These are phyloP conservation scores for Mycena belliarum DNA, from an alignment of 768 basidiomycete genomes.

Conservation along the genomic window DNA sequence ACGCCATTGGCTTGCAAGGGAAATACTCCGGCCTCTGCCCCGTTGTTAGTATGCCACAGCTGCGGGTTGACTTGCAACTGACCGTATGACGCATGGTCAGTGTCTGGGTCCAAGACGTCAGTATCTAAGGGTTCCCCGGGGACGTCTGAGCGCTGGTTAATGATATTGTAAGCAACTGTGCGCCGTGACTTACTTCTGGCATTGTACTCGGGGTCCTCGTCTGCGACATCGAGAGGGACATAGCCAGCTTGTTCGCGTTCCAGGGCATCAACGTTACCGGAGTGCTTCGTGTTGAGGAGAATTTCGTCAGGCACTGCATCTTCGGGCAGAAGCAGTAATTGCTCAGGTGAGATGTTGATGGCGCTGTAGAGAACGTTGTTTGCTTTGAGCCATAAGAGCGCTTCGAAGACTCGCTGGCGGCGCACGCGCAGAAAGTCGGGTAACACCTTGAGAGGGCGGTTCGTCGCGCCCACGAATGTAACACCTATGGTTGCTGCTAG, in stretches of 20 bases:
- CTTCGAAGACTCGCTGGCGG: slow-evolving; percentile 20
- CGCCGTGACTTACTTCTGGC: neutral
- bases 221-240: slow-evolving; percentile 22
- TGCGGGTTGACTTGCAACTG: no score
- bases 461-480: slow-evolving; percentile 30
- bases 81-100: no score
- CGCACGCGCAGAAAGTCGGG: slow-evolving; percentile 28
- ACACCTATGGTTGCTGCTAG: slow-evolving; percentile 32
- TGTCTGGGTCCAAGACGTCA: no score
- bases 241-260: slow-evolving; percentile 33
- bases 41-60: neutral
- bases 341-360: slow-evolving; percentile 22
- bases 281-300: no score
- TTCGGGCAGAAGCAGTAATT: slow-evolving; percentile 29
- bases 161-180: no score
- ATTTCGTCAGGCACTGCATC: slow-evolving; percentile 36
- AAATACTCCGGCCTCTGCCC: neutral
- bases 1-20: neutral
- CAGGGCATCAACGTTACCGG: neutral
- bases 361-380: slow-evolving; percentile 31
- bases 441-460: slow-evolving; percentile 22
- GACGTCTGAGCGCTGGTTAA: neutral
- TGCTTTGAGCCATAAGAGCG: slow-evolving; percentile 33
- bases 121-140: no score
- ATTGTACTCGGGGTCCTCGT: neutral